Percentiles rank a stretch among this genome's conserved stretches.
Evolutionary conservation across 2,329 filamentous ascomycete species (phyloP).

Genomic region (Aspergillus udagawae): DNA sequence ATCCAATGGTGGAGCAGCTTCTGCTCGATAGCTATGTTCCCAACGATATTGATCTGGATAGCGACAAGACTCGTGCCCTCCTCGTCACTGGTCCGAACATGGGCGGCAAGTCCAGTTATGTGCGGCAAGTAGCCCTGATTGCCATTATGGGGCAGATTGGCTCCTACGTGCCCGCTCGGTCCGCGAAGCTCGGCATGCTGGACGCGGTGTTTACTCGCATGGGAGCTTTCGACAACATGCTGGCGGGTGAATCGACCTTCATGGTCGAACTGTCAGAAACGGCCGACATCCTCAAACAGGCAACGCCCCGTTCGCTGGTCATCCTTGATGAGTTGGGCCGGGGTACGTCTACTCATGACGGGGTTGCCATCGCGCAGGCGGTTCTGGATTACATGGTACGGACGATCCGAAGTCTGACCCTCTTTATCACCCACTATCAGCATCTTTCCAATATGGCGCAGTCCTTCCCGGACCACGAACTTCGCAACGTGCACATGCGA

Average conservation of each 20-base stretch:
- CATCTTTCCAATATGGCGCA: conserved; percentile 70
- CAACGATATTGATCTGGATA: conserved; percentile 73
- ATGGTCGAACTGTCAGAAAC: conserved; percentile 98
- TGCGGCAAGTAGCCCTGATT: conserved; percentile 86
- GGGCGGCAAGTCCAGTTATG: conserved; percentile 98
- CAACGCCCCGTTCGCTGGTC: conserved; percentile 77
- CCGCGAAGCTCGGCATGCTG: conserved; percentile 71
- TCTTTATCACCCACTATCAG: conserved; percentile 99
- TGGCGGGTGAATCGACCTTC: conserved; percentile 91
- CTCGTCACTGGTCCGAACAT: conserved; percentile 97
- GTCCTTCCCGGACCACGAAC: conserved; percentile 59
- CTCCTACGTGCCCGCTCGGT: conserved; percentile 81
- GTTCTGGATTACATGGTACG: conserved; percentile 81
- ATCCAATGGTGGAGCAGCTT: conserved; percentile 93
- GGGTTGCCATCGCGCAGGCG: conserved; percentile 89
- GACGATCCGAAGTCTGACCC: conserved; percentile 69
- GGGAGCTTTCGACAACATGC: conserved; percentile 93
- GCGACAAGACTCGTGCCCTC: conserved; percentile 64
- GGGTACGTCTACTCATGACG: conserved; percentile 92
- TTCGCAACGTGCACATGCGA: conserved; percentile 91
- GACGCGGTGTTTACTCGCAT: conserved; percentile 95
- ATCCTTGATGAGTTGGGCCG: conserved; percentile 93
- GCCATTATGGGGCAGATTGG: conserved; percentile 93
- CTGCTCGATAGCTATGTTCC: conserved; percentile 85
- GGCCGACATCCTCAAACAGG: conserved; percentile 81